phyloP scores from a whole-genome alignment of 2,329 filamentous ascomycete species.

The Cercospora janseana region DNA sequence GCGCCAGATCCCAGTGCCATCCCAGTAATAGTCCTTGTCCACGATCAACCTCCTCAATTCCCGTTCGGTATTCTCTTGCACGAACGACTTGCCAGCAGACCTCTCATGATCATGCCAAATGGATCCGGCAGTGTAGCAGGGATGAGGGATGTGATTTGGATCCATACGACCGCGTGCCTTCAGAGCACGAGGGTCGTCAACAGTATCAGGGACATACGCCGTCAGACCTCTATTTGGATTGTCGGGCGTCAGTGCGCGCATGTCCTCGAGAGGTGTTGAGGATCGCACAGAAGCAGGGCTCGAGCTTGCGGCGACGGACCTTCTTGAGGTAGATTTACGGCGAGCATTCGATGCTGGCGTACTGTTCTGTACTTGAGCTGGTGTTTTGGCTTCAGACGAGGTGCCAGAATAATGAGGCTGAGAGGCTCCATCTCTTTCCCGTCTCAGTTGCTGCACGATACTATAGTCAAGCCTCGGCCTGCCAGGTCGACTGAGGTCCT shows the following conservation, averaged over 20 bases:
- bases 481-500: slow-evolving; percentile 3
- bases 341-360: background rate
- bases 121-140: background rate
- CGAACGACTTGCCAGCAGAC: slow-evolving; percentile 1
- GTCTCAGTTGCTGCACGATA: background rate
- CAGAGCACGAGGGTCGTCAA: slow-evolving; percentile 2
- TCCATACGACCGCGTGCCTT: background rate
- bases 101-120: slow-evolving; percentile 4
- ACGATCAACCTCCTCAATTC: background rate
- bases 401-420: background rate
- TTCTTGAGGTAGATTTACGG: background rate
- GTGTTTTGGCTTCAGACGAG: background rate
- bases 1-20: slow-evolving; percentile 7
- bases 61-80: background rate
- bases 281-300: background rate
- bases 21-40: slow-evolving; percentile 10
- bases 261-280: background rate
- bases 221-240: slow-evolving; percentile 7
- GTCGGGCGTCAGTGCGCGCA: slow-evolving; percentile 5
- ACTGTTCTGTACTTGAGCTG: background rate
- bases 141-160: slow-evolving; percentile 1
- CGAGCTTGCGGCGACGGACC: background rate
- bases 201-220: slow-evolving; percentile 8
- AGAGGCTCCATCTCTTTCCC: background rate
- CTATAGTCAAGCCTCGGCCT: slow-evolving; percentile 5